A percentile compares a stretch with the other conserved stretches of the same genome.
Evolutionary conservation across 345 rosid species (phyloP).

Genomic region (Lagerstroemia speciosa): DNA sequence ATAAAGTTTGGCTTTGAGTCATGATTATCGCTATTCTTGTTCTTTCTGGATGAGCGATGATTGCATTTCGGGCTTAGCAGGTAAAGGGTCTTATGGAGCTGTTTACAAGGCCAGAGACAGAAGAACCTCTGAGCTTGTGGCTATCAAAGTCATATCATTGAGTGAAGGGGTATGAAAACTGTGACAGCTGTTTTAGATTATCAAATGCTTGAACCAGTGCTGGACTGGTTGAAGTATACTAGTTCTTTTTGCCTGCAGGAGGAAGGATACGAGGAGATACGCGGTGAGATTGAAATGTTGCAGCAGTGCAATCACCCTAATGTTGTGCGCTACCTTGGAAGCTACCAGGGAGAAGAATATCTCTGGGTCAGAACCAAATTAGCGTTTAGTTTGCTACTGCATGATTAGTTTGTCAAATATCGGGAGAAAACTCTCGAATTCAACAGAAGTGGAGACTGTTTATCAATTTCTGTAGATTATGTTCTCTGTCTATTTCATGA

Average conservation of each 20-base stretch:
- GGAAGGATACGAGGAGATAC: constrained; percentile 96
- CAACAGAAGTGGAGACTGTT: neutral
- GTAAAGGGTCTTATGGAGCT: constrained; percentile 97
- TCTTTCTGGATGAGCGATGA: neutral
- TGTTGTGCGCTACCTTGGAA: constrained; percentile 91
- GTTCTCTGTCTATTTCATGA: constrained; percentile 9
- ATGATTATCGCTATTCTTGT: neutral
- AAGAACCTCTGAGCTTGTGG: constrained; percentile 92
- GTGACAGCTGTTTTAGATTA: neutral
- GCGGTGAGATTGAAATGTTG: constrained; percentile 99
- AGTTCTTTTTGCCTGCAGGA: constrained; percentile 38
- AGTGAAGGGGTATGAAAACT: constrained; percentile 62
- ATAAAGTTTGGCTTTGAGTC: neutral
- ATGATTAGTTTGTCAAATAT: neutral
- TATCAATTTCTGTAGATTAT: neutral
- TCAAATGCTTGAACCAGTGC: neutral
- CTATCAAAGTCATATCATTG: constrained; percentile 90
- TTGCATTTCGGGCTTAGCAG: constrained; percentile 32
- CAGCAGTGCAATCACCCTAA: constrained; percentile 97
- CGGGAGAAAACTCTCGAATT: constrained; percentile 4
- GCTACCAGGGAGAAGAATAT: constrained; percentile 98
- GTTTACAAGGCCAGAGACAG: constrained; percentile 95
- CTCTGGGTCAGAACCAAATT: constrained; percentile 60
- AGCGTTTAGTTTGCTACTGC: neutral
- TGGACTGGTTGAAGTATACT: constrained; percentile 1